Evolutionary conservation across 1,284 basidiomycete genomes (phyloP).

Genomic region (Blastosporella zonata): DNA sequence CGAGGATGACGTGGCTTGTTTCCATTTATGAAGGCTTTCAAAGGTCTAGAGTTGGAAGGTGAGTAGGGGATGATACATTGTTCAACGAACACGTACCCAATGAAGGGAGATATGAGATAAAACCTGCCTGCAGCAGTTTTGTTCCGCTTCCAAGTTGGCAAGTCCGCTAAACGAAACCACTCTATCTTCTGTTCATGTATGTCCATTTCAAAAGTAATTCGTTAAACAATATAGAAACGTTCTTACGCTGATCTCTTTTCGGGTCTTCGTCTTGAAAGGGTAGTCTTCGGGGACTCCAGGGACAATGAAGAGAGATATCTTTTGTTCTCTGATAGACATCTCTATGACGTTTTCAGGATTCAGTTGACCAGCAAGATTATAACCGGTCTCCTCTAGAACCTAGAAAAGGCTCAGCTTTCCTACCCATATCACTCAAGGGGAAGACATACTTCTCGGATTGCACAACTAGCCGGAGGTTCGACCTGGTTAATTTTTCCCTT

Average conservation of each 20-base stretch:
- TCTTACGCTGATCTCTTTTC: constrained; percentile 97
- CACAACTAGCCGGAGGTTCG: constrained; percentile 82
- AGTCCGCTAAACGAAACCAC: constrained; percentile 89
- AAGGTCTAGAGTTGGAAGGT: constrained; percentile 40
- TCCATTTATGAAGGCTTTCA: constrained; percentile 64
- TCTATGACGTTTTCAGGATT: constrained; percentile 76
- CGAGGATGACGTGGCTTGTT: constrained; percentile 42
- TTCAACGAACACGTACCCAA: constrained; percentile 54
- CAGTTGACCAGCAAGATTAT: constrained; percentile 75
- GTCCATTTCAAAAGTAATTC: constrained; percentile 16
- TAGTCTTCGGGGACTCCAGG: constrained; percentile 89
- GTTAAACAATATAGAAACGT: constrained; percentile 13
- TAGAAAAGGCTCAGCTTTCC: constrained; percentile 29
- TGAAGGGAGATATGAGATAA: constrained; percentile 95
- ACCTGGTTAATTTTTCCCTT: constrained; percentile 98
- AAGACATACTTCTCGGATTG: constrained; percentile 77
- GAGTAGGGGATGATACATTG: constrained; percentile 9
- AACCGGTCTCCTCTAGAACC: constrained; percentile 95
- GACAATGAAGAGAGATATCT: constrained; percentile 90
- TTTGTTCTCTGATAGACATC: constrained; percentile 86
- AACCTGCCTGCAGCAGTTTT: constrained; percentile 78
- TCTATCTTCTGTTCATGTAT: constrained; percentile 76
- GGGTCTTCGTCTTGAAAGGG: constrained; percentile 88
- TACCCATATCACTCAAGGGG: constrained; percentile 20
- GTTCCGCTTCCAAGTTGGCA: constrained; percentile 92